A percentile compares a stretch with the other conserved stretches of the same genome.
Conservation (phyloP, 306 rosid genomes). For the Cucurbita ficifolia region DNA sequence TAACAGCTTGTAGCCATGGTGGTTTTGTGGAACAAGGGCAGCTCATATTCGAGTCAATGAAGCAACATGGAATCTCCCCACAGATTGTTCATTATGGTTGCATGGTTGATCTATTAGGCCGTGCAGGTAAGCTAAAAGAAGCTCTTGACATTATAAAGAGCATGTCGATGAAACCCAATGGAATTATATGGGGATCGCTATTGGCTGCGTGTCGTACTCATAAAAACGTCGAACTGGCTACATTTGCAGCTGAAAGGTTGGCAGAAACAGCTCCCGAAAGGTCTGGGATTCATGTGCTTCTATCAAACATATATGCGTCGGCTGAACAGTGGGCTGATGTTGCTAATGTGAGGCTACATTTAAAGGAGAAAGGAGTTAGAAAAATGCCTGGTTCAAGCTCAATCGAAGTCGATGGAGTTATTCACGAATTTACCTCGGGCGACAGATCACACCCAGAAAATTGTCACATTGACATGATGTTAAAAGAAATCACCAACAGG, state of each 20-base stretch:
- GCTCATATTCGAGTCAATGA: conserved; percentile 42
- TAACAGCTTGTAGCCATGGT: conserved; percentile 62
- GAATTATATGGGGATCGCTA: conserved; percentile 65
- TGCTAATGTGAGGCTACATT: conserved; percentile 57
- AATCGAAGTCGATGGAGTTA: conserved; percentile 36
- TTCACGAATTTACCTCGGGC: conserved; percentile 58
- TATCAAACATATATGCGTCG: conserved; percentile 65
- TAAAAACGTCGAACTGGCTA: conserved; percentile 41
- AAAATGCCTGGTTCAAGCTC: conserved; percentile 61
- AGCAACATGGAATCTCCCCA: conserved; percentile 33
- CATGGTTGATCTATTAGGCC: conserved; percentile 68
- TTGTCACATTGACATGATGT: conserved; percentile 33
- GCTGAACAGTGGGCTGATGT: conserved; percentile 70
- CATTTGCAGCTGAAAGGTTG: conserved; percentile 38
- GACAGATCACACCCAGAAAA: conserved; percentile 40
- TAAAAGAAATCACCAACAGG: conserved; percentile 41
- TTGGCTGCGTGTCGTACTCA: conserved; percentile 62
- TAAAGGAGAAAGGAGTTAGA: conserved; percentile 48
- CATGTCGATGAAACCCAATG: conserved; percentile 71
- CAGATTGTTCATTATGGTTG: conserved; percentile 64
- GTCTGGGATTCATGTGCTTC: conserved; percentile 43
- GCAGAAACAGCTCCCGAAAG: conserved; percentile 32
- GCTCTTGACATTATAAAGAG: conserved; percentile 43
- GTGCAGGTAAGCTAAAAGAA: conserved; percentile 52
- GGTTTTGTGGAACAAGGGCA: conserved; percentile 49